These are phyloP conservation scores for Picochlorum sp. DNA, from an alignment of 139 green algal genomes.

Conservation along the genomic window DNA sequence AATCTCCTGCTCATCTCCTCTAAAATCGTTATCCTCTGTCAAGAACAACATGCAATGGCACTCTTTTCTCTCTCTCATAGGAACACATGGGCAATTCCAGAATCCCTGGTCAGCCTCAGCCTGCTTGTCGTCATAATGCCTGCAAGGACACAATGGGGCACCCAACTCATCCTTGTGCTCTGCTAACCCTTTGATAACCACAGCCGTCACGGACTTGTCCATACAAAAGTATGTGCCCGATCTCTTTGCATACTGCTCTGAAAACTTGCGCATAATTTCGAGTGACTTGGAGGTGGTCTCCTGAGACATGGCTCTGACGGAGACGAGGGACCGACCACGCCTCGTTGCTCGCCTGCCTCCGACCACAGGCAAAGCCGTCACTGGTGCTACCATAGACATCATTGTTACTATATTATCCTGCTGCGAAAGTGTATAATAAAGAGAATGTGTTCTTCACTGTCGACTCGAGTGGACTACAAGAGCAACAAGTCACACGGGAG, in stretches of 20 bases:
- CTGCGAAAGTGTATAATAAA: too few species aligned
- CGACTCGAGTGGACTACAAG: too few species aligned
- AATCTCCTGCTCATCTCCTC: conserved; percentile 72
- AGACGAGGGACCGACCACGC: too few species aligned
- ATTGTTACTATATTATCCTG: too few species aligned
- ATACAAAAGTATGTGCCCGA: conserved; percentile 94
- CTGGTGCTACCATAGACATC: too few species aligned
- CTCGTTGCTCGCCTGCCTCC: too few species aligned
- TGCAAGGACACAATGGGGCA: conserved; percentile 93
- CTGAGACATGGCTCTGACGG: neutral
- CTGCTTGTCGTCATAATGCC: conserved; percentile 98
- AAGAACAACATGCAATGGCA: conserved; percentile 99
- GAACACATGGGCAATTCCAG: conserved; percentile 99
- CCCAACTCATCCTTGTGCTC: conserved; percentile 97
- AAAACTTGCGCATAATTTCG: conserved; percentile 97
- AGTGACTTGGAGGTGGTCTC: conserved; percentile 41
- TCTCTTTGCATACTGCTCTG: conserved; percentile 93
- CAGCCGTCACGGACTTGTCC: conserved; percentile 95
- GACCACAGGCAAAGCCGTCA: too few species aligned
- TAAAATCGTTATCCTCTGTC: conserved; percentile 94
- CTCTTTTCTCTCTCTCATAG: conserved; percentile 96
- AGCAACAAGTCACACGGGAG: too few species aligned
- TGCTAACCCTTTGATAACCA: conserved; percentile 95
- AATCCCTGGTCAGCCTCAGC: conserved; percentile 88
- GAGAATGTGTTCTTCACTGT: too few species aligned